phyloP scores from a whole-genome alignment of 306 rosid genomes.

The Gastrolobium bilobum region DNA sequence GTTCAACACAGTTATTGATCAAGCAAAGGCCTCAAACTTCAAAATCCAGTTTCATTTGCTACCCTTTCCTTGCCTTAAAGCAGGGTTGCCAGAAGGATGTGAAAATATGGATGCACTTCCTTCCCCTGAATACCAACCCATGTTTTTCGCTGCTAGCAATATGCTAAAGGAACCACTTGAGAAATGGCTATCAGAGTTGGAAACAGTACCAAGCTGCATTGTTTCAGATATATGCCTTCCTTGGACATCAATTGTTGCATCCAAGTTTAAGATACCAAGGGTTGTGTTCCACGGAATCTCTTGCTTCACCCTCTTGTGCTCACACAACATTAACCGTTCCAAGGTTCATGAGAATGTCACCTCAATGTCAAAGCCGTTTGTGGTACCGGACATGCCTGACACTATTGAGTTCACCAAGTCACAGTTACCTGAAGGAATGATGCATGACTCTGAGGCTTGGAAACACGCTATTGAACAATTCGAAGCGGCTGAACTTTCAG shows the following conservation, averaged over 20 bases:
- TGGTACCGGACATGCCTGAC: constrained; percentile 61
- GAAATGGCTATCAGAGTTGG: constrained; percentile 47
- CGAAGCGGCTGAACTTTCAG: constrained; percentile 55
- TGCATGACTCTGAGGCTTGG: constrained; percentile 25
- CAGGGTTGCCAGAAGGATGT: constrained; percentile 69
- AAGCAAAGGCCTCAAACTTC: constrained; percentile 51
- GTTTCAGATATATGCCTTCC: constrained; percentile 64
- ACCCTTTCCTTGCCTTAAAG: constrained; percentile 66
- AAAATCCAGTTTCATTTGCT: constrained; percentile 55
- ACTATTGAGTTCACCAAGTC: constrained; percentile 66
- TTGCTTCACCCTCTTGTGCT: constrained; percentile 69
- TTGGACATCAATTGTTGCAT: constrained; percentile 63
- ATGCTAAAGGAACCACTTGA: constrained; percentile 66
- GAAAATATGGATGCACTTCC: constrained; percentile 70
- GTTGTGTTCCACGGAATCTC: constrained; percentile 67
- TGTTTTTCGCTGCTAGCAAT: constrained; percentile 42
- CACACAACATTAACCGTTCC: constrained; percentile 54
- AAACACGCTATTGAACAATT: constrained; percentile 54
- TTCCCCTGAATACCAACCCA: constrained; percentile 37
- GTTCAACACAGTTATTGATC: constrained; percentile 48
- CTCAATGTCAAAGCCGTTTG: constrained; percentile 61
- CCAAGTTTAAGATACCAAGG: constrained; percentile 63
- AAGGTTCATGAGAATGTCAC: constrained; percentile 54
- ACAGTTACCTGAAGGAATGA: constrained; percentile 67
- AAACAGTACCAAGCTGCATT: constrained; percentile 57